phyloP scores from a whole-genome alignment of 129 eudicot species.

The Tanacetum coccineum region DNA sequence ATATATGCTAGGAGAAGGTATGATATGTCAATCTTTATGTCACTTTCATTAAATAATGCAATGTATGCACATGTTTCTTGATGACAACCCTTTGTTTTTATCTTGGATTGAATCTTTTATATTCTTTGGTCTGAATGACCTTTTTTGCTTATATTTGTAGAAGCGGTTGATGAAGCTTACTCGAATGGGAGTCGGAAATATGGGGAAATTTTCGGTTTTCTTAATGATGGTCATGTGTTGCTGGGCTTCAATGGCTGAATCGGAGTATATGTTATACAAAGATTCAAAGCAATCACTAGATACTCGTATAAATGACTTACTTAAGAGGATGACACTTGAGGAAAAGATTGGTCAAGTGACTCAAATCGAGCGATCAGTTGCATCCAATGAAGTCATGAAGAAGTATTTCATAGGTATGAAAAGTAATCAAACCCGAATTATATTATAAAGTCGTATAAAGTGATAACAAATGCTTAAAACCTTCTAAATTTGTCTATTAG shows the following conservation, averaged over 20 bases:
- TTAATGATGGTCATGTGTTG: constrained; percentile 33
- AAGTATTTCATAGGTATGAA: constrained; percentile 55
- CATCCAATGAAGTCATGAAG: constrained; percentile 44
- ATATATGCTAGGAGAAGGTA: neutral
- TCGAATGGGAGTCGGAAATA: constrained; percentile 6
- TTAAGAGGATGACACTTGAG: constrained; percentile 56
- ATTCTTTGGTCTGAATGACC: constrained; percentile 17
- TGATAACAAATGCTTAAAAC: too few relatives aligned
- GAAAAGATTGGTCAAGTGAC: constrained; percentile 84
- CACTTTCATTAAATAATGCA: neutral
- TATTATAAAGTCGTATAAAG: neutral
- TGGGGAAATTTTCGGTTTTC: constrained; percentile 19
- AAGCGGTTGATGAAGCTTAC: neutral
- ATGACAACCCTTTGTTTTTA: neutral
- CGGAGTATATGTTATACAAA: constrained; percentile 46
- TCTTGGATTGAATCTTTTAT: neutral
- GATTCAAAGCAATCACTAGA: constrained; percentile 53
- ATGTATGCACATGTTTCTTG: neutral
- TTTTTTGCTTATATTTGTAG: constrained; percentile 10
- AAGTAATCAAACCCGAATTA: neutral
- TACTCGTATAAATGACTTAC: constrained; percentile 47
- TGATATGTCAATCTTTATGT: constrained; percentile 1
- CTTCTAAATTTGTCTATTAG: too few relatives aligned
- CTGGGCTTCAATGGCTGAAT: constrained; percentile 37
- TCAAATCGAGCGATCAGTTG: constrained; percentile 56